Base-by-base conservation (phyloP, 148 eudicot genomes). In the Rhododendron mucronatum region DNA sequence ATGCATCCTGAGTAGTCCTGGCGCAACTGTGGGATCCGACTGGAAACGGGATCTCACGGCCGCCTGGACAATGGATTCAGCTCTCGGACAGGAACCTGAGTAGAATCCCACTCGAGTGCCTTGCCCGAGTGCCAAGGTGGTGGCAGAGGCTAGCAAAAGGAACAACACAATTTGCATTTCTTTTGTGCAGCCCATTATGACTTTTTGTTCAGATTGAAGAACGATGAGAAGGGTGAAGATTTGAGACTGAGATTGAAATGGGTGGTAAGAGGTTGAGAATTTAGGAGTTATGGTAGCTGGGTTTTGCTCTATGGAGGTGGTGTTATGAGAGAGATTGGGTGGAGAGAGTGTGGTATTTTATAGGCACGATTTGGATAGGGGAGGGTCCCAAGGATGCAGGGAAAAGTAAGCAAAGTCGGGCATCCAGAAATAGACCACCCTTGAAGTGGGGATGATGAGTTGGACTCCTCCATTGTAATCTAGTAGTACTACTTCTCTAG, bases 51-150 rank as follows among this genome's bases (percentile, higher is more conserved):
- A 39, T 39, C 69, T 75, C 10, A 91, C 90, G 0, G 88, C 82
- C 7, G 88, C 57, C 74, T 84, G 86, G 35, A 91, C 91, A 11
- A 89, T 87, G 61, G 86, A 39, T 59, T 90, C 92, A 0, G 65
- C 90, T 3, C 84, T 79, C 3, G 92, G 92, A 53, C 93, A 91
- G 5, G 91, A 33, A 0, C 18, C 33, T 1, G 86, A 37, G 61
- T 92, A 92, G 85, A 89, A 90, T 11, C 92, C 94, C 1, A 88
- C 86, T 65, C 89, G 37, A 0, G 94, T 92, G 76, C 88, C 86
- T 78, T 92, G 90, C 33, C 91, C 94, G 4, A 61, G 57, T 59
- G 86, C 71, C 84, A 85, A 23, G 23, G 86, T 85, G 20, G 63
- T 44, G 3, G 78, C 53, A 21, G 65, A 75, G 26, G 90, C 80